Base-by-base conservation (phyloP, 106 monocot genomes). In the Apostasia shenzhenica region DNA sequence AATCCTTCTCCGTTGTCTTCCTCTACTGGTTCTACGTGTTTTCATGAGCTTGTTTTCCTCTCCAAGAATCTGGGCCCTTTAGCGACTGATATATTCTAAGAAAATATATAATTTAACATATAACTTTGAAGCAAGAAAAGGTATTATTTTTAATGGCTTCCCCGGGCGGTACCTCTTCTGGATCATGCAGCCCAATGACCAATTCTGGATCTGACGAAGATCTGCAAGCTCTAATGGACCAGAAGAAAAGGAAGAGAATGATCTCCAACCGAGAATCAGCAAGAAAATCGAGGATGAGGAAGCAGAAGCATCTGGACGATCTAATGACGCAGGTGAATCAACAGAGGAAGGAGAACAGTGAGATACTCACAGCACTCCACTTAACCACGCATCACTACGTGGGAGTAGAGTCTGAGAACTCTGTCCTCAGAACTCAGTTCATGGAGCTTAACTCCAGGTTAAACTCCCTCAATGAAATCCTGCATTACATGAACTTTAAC, bases 1-100 rank as follows among this genome's bases (percentile, higher is more conserved):
- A 87, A 48, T 87, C 87, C n/a, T 87, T 87, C 78, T 87, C 87
- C 11, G 80, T 87, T 6, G 80, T 81, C 61, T 87, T 87, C 75
- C 87, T 87, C 37, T 83, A 87, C 80, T 87, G 87, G 87, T 83
- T 87, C 80, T 87, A 87, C 72, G 87, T 87, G 10, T 87, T 87
- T 47, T 87, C 87, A 70, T 75, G 58, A 80, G 41, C 51, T 63
- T 48, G 37, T 56, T 70, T 14, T 40, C 39, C 47, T 63, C 38
- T 46, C 55, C 67, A 57, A 60, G n/a, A 44, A 47, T 44, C 59
- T 40, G 8, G 47, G 45, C 54, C 43, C 38, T 55, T 61, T 26
- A 54, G 6, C 41, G 61, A 37, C n/a, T 74, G 54, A 57, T 59
- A 57, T 58, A 66, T 5, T 12, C 14, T 13, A 2, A 44, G 45